A percentile compares a stretch with the other conserved stretches of the same genome.
Evolutionary conservation across 169 alveolate species (phyloP).

Genomic region (Plasmodium cynomolgi): DNA sequence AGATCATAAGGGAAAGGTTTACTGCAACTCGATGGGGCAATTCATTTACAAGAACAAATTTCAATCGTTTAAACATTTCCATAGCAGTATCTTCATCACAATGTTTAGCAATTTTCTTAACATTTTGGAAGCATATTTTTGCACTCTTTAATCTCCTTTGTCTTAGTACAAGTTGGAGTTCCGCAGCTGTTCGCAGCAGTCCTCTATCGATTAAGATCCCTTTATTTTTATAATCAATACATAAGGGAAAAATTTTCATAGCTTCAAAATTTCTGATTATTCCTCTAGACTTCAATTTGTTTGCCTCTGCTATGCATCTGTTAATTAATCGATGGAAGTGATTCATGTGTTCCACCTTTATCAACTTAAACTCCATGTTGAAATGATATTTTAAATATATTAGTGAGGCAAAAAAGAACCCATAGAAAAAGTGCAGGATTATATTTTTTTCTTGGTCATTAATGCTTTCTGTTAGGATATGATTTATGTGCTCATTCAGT

Average conservation of each 20-base stretch:
- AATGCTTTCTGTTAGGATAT: slow-evolving; percentile 29
- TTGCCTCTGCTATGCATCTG: slow-evolving; percentile 1
- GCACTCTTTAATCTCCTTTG: slow-evolving; percentile 20
- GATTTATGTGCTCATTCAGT: slow-evolving; percentile 36
- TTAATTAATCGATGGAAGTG: slow-evolving; percentile 15
- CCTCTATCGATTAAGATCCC: slow-evolving; percentile 21
- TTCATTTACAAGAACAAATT: slow-evolving; percentile 38
- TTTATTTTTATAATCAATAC: slow-evolving; percentile 31
- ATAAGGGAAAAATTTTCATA: slow-evolving; percentile 35
- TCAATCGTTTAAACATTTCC: slow-evolving; percentile 11
- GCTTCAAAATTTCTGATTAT: slow-evolving; percentile 47
- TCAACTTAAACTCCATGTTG: slow-evolving; percentile 38
- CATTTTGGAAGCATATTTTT: slow-evolving; percentile 2
- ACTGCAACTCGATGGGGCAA: slow-evolving; percentile 25
- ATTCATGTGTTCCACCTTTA: slow-evolving; percentile 27
- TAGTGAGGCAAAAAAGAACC: slow-evolving; percentile 42
- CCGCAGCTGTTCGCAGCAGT: slow-evolving; percentile 6
- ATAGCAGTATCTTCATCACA: slow-evolving; percentile 50
- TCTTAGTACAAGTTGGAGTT: slow-evolving; percentile 7
- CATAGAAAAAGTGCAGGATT: slow-evolving; percentile 46
- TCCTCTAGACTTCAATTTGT: slow-evolving; percentile 19
- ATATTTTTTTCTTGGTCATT: slow-evolving; percentile 28
- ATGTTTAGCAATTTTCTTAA: slow-evolving; percentile 24
- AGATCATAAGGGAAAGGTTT: slow-evolving; percentile 4
- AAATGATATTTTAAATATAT: slow-evolving; percentile 52